Evolutionary conservation across 495 filamentous ascomycete genomes (phyloP), one percentile per base, ranked within the genome.

Genomic region (Chaetomium cochliodes): DNA sequence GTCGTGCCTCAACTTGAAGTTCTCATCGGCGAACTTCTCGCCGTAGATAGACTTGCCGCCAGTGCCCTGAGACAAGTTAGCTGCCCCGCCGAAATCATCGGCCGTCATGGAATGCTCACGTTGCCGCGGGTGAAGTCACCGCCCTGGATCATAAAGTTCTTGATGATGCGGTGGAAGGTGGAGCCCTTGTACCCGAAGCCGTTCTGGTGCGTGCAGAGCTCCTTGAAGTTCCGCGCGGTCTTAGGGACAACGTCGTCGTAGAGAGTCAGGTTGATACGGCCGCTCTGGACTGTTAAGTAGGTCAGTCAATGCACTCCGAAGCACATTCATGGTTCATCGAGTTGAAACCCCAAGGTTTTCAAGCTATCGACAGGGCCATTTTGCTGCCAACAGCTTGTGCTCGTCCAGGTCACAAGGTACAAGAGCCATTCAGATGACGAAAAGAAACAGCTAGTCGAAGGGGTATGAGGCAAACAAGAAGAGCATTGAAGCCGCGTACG

Each of bases 81-180:
- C 30, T 13, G 42, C 53, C 9, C 50, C 16, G 39, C 18, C 18
- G 42, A 13, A 12, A 9, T 18, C 25, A 30, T 33, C 53, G 1
- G 0, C 18, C n/a, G 25, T n/a, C 1, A 2, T n/a, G n/a, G 9
- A 41, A 23, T 50, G 80, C 88, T 79, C 76, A 93, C 91, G 77
- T 99, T 97, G 77, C 88, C 87, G 75, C 88, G 89, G 76, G 94
- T 99, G 85, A 98, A 99, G 86, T 99, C 94, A 84, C 94, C 94
- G 77, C 96, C 94, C 84, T 99, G 94, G 77, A 97, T 91, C 94
- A 99, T 99, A 87, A 99, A 99, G 39, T 86, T 72, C 60, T 90
- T 89, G 78, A 99, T 99, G 70, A 99, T 87, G 72, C 94, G 91
- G 85, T 99, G 94, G 88, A 98, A 98, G 60, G 76, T 78, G 60